These are phyloP conservation scores for Boletus patriciae DNA, from an alignment of 768 basidiomycete genomes.

Conservation along the genomic window DNA sequence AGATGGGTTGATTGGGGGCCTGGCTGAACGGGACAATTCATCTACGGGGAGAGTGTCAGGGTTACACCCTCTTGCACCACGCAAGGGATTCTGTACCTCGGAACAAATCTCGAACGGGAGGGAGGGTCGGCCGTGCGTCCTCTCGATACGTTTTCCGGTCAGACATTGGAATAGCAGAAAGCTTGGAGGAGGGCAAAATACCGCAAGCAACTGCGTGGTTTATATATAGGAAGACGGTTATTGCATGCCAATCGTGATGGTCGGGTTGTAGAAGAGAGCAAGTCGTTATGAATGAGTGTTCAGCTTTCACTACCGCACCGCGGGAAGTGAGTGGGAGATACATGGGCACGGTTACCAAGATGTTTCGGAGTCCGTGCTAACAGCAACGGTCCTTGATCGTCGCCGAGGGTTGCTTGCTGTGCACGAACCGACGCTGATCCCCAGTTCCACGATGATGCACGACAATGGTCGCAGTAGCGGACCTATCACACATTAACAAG, in stretches of 20 bases:
- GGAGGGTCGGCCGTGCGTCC: constrained; percentile 56
- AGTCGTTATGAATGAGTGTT: constrained; percentile 28
- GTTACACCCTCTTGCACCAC: background rate
- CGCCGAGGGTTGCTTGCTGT: constrained; percentile 33
- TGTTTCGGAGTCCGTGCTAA: constrained; percentile 21
- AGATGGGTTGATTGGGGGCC: constrained; percentile 38
- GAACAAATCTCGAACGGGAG: constrained; percentile 70
- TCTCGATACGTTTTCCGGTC: constrained; percentile 27
- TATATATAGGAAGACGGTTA: constrained; percentile 27
- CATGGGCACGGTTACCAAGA: constrained; percentile 32
- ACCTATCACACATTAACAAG: constrained; percentile 13
- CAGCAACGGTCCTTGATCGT: constrained; percentile 36
- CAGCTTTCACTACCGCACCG: constrained; percentile 25
- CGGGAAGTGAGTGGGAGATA: constrained; percentile 22
- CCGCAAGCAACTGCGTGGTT: constrained; percentile 7
- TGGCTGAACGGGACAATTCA: constrained; percentile 47
- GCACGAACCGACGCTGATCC: constrained; percentile 33
- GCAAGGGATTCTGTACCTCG: constrained; percentile 42
- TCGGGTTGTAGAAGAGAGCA: constrained; percentile 12
- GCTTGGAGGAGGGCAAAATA: constrained; percentile 10
- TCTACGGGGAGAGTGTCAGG: constrained; percentile 31
- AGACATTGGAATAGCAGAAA: constrained; percentile 29
- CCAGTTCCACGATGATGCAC: constrained; percentile 10
- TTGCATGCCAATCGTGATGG: constrained; percentile 32
- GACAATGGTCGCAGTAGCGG: constrained; percentile 11